Percentiles rank a stretch among this genome's conserved stretches.
Conservation (phyloP, 257 asterid genomes). For the Solanum dulcamara region DNA sequence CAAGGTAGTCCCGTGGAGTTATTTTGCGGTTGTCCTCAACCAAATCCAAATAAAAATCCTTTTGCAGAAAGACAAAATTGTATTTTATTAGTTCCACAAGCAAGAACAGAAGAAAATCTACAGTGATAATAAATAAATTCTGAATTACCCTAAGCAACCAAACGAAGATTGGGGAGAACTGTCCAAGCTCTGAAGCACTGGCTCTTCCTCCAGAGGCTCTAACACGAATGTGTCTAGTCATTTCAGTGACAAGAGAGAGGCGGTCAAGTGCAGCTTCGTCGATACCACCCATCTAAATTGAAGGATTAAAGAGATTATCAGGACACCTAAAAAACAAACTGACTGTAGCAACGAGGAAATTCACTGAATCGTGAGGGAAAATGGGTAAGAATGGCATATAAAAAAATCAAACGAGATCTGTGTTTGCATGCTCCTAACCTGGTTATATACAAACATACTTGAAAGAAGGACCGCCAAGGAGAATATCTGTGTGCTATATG, state of each 20-base stretch:
- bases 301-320: neutral
- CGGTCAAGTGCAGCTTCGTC: conserved; percentile 99
- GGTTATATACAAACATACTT: conserved; percentile 95
- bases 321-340: neutral
- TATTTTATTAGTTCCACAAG: neutral
- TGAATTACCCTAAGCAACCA: conserved; percentile 93
- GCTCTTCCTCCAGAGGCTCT: conserved; percentile 85
- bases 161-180: conserved; percentile 88
- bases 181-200: conserved; percentile 89
- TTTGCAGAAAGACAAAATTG: conserved; percentile 1
- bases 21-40: conserved; percentile 77
- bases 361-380: neutral
- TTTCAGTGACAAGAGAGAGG: conserved; percentile 96
- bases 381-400: neutral
- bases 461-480: conserved; percentile 97
- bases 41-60: conserved; percentile 93
- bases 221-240: conserved; percentile 97
- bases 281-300: conserved; percentile 92
- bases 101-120: neutral
- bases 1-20: conserved; percentile 99
- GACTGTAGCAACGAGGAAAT: neutral
- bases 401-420: neutral
- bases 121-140: neutral
- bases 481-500: conserved; percentile 92
- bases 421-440: conserved; percentile 33